These are phyloP conservation scores for Aegilops bicornis DNA, from an alignment of 176 grass and related monocot species.

Conservation along the genomic window DNA sequence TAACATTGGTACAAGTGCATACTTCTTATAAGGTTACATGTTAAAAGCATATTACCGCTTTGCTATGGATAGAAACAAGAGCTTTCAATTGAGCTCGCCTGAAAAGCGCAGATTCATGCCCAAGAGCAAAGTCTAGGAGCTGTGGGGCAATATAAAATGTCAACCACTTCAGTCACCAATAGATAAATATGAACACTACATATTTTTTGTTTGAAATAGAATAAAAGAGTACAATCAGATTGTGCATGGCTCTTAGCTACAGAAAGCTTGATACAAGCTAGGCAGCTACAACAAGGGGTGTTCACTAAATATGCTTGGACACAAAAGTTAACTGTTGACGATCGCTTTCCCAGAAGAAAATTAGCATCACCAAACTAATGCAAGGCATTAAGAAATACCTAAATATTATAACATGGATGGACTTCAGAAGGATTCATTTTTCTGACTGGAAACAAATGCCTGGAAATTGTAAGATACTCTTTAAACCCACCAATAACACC, in stretches of 20 bases:
- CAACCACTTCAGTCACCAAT: slow-evolving; percentile 30
- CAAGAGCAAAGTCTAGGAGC: slow-evolving; percentile 96
- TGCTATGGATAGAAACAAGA: slow-evolving; percentile 98
- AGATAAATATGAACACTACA: slow-evolving; percentile 15
- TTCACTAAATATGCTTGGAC: slow-evolving; percentile 8
- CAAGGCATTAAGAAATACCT: not conserved
- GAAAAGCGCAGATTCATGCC: slow-evolving; percentile 98
- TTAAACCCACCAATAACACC: not conserved
- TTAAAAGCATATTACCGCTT: slow-evolving; percentile 68
- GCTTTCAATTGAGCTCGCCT: slow-evolving; percentile 97
- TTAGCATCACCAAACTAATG: not conserved
- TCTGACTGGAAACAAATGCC: slow-evolving; percentile 3
- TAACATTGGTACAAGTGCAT: not conserved
- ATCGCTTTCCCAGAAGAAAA: not conserved
- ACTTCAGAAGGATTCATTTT: not conserved
- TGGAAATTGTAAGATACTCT: not conserved
- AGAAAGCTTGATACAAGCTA: slow-evolving; percentile 8
- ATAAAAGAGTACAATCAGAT: not conserved
- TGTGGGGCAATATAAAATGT: slow-evolving; percentile 38
- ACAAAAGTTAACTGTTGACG: not conserved
- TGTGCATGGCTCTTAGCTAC: not conserved
- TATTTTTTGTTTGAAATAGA: not conserved
- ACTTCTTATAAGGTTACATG: slow-evolving; percentile 15
- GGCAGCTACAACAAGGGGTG: not conserved
- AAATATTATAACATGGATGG: not conserved